A percentile compares a stretch with the other conserved stretches of the same genome.
phyloP scores from a whole-genome alignment of 2,329 filamentous ascomycete genomes.

The Penicillium occitanis region DNA sequence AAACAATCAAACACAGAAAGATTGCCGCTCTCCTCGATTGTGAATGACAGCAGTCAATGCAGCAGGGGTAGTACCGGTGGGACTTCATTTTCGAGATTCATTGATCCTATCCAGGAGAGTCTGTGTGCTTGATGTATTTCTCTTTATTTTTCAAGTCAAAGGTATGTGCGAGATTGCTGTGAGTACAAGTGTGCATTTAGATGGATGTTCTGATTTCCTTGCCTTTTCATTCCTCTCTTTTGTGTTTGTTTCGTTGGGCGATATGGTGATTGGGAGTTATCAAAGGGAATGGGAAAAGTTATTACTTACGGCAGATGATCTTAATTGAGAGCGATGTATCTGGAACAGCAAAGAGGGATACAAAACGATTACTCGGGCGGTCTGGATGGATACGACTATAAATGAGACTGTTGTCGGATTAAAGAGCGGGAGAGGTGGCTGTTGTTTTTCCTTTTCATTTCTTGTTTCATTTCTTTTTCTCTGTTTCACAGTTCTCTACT shows the following conservation, averaged over 20 bases:
- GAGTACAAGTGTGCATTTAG: neutral
- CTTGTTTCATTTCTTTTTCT: too few relatives aligned
- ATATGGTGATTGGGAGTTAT: slow-evolving; percentile 9
- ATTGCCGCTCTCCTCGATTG: slow-evolving; percentile 28
- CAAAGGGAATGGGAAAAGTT: neutral
- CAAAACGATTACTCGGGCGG: neutral
- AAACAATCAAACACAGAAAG: slow-evolving; percentile 31
- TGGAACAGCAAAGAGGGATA: neutral
- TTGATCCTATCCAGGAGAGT: slow-evolving; percentile 34
- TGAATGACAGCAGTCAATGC: slow-evolving; percentile 31
- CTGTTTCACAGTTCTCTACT: neutral
- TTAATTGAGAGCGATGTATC: neutral
- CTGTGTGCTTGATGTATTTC: slow-evolving; percentile 33
- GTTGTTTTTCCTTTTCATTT: neutral
- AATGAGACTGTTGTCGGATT: neutral
- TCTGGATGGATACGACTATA: neutral
- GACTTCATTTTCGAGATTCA: slow-evolving; percentile 33
- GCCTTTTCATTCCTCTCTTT: neutral
- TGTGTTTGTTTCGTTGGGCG: neutral
- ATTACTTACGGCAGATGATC: neutral
- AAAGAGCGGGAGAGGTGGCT: neutral
- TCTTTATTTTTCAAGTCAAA: neutral
- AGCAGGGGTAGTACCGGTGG: slow-evolving; percentile 30
- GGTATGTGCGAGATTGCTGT: neutral
- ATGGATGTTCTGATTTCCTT: neutral